phyloP scores from a whole-genome alignment of 805 yeast species.

The Cephaloascus fragrans region DNA sequence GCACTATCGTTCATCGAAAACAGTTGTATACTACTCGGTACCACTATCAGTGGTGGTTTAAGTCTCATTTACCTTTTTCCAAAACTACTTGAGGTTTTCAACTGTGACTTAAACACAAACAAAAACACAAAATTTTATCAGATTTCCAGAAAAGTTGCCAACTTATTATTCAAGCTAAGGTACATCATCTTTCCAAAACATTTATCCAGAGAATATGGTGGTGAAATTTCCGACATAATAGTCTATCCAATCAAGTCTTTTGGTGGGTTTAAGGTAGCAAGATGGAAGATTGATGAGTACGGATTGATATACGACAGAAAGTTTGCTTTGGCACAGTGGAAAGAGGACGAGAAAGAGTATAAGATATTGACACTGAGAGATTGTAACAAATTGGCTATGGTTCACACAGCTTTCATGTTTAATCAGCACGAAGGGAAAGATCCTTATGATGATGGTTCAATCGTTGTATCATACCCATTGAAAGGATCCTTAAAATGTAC shows the following conservation, averaged over 20 bases:
- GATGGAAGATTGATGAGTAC: conserved; percentile 14
- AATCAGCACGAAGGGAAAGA: background rate
- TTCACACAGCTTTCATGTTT: background rate
- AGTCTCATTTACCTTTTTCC: background rate
- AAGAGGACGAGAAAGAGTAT: conserved; percentile 6
- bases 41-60: too few relatives aligned
- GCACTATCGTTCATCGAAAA: too few relatives aligned
- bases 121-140: background rate
- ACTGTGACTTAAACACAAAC: background rate
- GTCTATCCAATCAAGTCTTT: conserved; percentile 19
- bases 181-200: background rate
- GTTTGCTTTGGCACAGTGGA: conserved; percentile 10
- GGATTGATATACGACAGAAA: conserved; percentile 18
- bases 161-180: background rate
- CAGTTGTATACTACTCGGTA: too few relatives aligned
- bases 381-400: conserved; percentile 6
- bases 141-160: background rate
- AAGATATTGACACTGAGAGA: conserved; percentile 8
- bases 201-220: conserved; percentile 7
- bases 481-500: too few relatives aligned
- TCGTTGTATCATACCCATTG: background rate
- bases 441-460: background rate
- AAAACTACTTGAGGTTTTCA: background rate
- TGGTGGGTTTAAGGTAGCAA: conserved; percentile 11
- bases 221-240: conserved; percentile 11